Evolutionary conservation across 768 basidiomycete genomes (phyloP), one percentile per base, ranked within the genome.

Genomic region (Suillus fuscotomentosus): DNA sequence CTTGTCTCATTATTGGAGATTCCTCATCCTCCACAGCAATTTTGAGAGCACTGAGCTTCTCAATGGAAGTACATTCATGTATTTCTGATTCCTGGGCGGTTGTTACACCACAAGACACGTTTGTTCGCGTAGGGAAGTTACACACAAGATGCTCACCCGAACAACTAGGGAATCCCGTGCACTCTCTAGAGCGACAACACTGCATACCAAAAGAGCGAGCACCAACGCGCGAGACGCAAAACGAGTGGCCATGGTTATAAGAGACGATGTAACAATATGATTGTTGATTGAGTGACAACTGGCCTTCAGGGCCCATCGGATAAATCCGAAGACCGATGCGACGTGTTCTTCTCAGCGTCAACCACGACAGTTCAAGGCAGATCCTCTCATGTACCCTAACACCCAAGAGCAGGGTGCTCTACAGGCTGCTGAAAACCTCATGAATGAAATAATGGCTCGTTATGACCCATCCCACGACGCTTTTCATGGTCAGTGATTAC

Each of bases 391-490:
- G 80, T 88, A 88, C 71, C 86, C 86, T n/a, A 83, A 78, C 17
- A 50, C 69, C 20, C 77, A 81, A 56, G 88, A 91, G 72, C 78
- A 82, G 56, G 77, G 75, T 7, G 76, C 84, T 20, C 77, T 93
- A 47, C 71, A 79, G 3, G 84, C 80, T 14, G 89, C 89, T 1
- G 88, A 92, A 71, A 80, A 82, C 67, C 80, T 91, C 55, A 92
- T 92, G 91, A 69, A 81, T 51, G 80, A 88, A 54, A 85, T 84
- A 1, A 93, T 93, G 92, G 82, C 86, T 3, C 80, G 85, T 67
- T 92, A 91, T 70, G 92, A 92, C 71, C 86, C 91, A 5, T 92
- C 91, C 38, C 92, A 94, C 71, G 92, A 94, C 73, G 83, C 81
- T 60, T 88, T 84, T 66, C 92, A 94, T 71, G 91, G 91, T 91